A percentile compares a stretch with the other conserved stretches of the same genome.
Conservation (phyloP, 2,329 filamentous ascomycete species). For the Aspergillus aculeatus region DNA sequence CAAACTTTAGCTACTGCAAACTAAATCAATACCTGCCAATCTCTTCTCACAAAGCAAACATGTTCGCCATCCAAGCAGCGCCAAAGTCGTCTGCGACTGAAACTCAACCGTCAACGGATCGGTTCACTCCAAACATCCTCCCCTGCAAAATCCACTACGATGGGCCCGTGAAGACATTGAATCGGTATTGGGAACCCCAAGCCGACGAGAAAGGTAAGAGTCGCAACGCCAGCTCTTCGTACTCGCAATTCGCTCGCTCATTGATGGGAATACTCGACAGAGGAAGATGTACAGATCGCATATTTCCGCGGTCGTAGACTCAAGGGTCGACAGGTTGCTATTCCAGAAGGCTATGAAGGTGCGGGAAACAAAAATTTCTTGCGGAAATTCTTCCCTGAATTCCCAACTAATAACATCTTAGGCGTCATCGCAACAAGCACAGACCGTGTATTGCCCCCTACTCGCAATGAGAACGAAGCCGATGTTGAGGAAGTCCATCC, state of each 20-base stretch:
- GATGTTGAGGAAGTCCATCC: constrained; percentile 45
- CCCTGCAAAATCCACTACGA: constrained; percentile 79
- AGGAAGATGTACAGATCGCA: constrained; percentile 48
- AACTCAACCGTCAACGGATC: constrained; percentile 25
- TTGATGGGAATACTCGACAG: not conserved
- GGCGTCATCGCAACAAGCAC: constrained; percentile 60
- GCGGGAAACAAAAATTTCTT: constrained; percentile 3
- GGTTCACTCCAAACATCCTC: constrained; percentile 67
- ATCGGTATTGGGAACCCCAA: constrained; percentile 69
- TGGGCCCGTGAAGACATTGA: constrained; percentile 64
- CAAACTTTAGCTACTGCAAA: not conserved
- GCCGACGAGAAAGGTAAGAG: constrained; percentile 43
- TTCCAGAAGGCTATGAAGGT: constrained; percentile 71
- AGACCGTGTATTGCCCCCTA: constrained; percentile 33
- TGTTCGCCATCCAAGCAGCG: constrained; percentile 38
- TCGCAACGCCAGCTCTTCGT: not conserved
- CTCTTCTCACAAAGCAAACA: constrained; percentile 13
- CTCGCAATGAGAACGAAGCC: constrained; percentile 37
- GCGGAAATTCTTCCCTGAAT: not conserved
- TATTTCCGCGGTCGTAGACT: constrained; percentile 82
- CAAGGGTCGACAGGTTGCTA: constrained; percentile 61
- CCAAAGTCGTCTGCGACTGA: constrained; percentile 20
- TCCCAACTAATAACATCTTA: constrained; percentile 18
- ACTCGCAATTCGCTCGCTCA: constrained; percentile 5
- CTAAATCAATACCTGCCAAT: not conserved